Conservation (phyloP, 768 basidiomycete species). For the Astraeus odoratus region DNA sequence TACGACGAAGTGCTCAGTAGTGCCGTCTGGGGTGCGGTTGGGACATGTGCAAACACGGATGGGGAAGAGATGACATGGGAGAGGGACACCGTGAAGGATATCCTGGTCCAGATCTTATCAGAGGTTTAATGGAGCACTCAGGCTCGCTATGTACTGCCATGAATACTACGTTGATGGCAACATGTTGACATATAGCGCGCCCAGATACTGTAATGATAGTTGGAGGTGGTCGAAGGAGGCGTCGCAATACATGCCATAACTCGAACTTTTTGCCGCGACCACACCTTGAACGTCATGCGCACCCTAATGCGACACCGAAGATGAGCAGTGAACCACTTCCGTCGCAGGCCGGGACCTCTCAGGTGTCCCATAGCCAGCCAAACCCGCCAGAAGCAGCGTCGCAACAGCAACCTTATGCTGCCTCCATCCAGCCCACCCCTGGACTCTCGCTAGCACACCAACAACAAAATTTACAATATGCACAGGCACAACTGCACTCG, state of each 20-base stretch:
- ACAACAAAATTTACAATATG: slow-evolving; percentile 13
- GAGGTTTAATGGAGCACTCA: slow-evolving; percentile 32
- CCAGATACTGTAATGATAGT: too few relatives aligned
- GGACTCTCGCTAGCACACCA: slow-evolving; percentile 13
- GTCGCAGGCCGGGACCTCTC: slow-evolving; percentile 35
- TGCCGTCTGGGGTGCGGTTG: slow-evolving; percentile 49
- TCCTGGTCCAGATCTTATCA: slow-evolving; percentile 51
- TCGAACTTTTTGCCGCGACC: too few relatives aligned
- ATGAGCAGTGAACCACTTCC: slow-evolving; percentile 39
- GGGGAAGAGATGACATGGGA: slow-evolving; percentile 27
- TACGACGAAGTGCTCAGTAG: slow-evolving; percentile 65
- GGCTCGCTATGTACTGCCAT: neutral
- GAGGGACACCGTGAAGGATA: slow-evolving; percentile 54
- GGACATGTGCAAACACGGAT: slow-evolving; percentile 12
- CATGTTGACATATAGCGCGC: too few relatives aligned
- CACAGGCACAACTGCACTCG: neutral
- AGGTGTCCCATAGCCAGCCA: slow-evolving; percentile 6
- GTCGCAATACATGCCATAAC: too few relatives aligned
- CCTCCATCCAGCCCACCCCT: slow-evolving; percentile 10
- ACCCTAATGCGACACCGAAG: neutral
- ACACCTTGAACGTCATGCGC: too few relatives aligned
- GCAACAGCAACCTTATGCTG: slow-evolving; percentile 2
- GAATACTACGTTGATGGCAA: neutral
- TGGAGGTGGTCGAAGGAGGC: too few relatives aligned
- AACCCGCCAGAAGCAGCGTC: slow-evolving; percentile 6